Base-by-base conservation (phyloP, 1,139 yeast species). In the Hemisphaericaspora lyxosophila region DNA sequence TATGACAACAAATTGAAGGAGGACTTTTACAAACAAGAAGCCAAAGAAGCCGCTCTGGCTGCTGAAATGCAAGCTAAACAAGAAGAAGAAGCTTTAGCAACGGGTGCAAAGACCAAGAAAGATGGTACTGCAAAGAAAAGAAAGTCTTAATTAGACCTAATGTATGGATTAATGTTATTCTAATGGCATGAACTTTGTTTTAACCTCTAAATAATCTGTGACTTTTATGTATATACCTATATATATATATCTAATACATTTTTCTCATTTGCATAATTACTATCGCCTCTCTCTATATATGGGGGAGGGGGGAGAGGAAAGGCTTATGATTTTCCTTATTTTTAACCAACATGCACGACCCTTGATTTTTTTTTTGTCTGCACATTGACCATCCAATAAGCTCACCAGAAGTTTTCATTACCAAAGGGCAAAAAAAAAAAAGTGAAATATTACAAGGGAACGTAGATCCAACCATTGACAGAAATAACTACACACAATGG, bases 1-100 rank as follows among this genome's bases (percentile, higher is more conserved):
- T 89, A 84, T 45, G 86, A 81, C 57, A 65, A 65, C 41, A 71
- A 72, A 51, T 65, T 85, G 62, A 70, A 80, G 59, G 64, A 61
- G 33, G 68, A 67, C 34, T 82, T 79, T 52, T 69, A 64, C 46
- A 63, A 58, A 36, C 60, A 68, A 45, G 77, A 75, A 49, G 73
- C 73, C 26, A 59, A 50, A 34, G 62, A 53, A 25, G 51, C 51
- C 26, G 51, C 52, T n/a, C 40, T 36, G 13, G 50, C 47, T 15
- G 50, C 53, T 34, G 47, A 41, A 34, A 50, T 46, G 19, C 59
- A 45, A 30, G 55, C 54, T n/a, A 49, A 47, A 12, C 54, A 44
- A 17, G 54, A 54, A 16, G 50, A 45, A 35, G 49, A 51, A 17
- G 38, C 41, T 7, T 31, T 54, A 16, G 43, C 51, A 6, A 44